A percentile compares a stretch with the other conserved stretches of the same genome.
phyloP scores from a whole-genome alignment of 2,329 filamentous ascomycete species.

The Stachybotrys elegans region DNA sequence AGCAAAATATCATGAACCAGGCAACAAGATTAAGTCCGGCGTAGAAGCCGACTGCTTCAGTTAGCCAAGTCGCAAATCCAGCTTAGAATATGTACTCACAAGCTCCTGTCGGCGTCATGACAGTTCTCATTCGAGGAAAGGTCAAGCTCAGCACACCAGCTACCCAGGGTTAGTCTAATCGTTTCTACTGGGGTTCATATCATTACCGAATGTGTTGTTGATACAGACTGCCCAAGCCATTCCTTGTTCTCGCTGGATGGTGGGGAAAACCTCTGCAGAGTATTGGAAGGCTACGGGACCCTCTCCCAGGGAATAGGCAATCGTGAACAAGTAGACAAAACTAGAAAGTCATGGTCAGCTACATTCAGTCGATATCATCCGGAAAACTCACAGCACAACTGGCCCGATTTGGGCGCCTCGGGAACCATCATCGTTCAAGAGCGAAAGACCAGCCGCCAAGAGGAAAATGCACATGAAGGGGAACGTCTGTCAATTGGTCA shows the following conservation, averaged over 20 bases:
- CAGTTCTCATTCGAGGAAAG: conserved; percentile 24
- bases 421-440: conserved; percentile 18
- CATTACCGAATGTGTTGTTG: conserved; percentile 24
- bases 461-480: conserved; percentile 27
- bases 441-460: conserved; percentile 24
- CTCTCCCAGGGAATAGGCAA: conserved; percentile 29
- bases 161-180: conserved; percentile 11
- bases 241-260: conserved; percentile 31
- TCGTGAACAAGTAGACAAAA: conserved; percentile 31
- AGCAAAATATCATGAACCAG: conserved; percentile 41
- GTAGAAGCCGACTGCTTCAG: conserved; percentile 32
- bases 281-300: conserved; percentile 33
- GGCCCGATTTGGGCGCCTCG: conserved; percentile 20
- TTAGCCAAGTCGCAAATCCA: conserved; percentile 6
- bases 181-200: too few relatives aligned
- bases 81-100: conserved; percentile 11
- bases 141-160: conserved; percentile 23
- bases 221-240: conserved; percentile 34
- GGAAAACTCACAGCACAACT: conserved; percentile 18
- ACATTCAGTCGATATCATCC: neutral
- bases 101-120: conserved; percentile 26
- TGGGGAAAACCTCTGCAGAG: conserved; percentile 32
- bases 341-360: conserved; percentile 9
- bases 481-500: conserved; percentile 20
- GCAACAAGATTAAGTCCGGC: conserved; percentile 41